Percentiles rank a stretch among this genome's conserved stretches.
Conservation (phyloP, 768 basidiomycete genomes). For the Filobasidium floriforme region DNA sequence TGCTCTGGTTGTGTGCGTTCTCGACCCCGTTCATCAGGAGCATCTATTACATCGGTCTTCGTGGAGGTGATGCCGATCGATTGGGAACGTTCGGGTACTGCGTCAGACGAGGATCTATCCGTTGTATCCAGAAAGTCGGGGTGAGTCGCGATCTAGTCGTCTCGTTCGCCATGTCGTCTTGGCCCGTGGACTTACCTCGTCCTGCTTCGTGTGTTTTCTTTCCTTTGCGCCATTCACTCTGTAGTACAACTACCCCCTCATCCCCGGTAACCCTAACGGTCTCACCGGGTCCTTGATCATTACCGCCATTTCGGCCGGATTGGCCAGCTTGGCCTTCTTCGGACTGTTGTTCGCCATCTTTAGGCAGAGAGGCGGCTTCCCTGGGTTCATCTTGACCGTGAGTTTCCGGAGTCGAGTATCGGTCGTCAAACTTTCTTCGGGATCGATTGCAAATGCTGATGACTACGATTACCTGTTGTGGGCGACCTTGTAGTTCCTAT, state of each 20-base stretch:
- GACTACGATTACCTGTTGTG: no score
- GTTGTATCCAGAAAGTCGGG: slow-evolving; percentile 25
- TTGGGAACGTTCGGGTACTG: slow-evolving; percentile 40
- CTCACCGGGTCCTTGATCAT: slow-evolving; percentile 36
- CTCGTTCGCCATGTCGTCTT: no score
- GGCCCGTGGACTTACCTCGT: no score
- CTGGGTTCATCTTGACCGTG: slow-evolving; percentile 32
- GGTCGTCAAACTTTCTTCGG: no score
- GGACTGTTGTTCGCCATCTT: slow-evolving; percentile 24
- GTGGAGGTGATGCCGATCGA: slow-evolving; percentile 21
- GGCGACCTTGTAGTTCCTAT: background rate
- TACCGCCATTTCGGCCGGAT: slow-evolving; percentile 36
- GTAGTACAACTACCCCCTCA: slow-evolving; percentile 1
- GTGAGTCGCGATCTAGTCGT: slow-evolving; percentile 25
- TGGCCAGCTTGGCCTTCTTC: slow-evolving; percentile 33
- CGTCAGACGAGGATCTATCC: background rate
- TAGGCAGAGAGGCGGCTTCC: slow-evolving; percentile 23
- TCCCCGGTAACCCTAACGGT: slow-evolving; percentile 13
- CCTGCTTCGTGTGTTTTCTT: slow-evolving; percentile 28
- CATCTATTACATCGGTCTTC: slow-evolving; percentile 34
- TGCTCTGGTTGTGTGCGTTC: slow-evolving; percentile 42
- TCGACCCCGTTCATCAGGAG: slow-evolving; percentile 34
- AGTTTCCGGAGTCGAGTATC: slow-evolving; percentile 9
- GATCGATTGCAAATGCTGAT: no score
- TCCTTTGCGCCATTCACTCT: slow-evolving; percentile 24